Conservation (phyloP, 306 rosid species). For the Prunus mongolica region DNA sequence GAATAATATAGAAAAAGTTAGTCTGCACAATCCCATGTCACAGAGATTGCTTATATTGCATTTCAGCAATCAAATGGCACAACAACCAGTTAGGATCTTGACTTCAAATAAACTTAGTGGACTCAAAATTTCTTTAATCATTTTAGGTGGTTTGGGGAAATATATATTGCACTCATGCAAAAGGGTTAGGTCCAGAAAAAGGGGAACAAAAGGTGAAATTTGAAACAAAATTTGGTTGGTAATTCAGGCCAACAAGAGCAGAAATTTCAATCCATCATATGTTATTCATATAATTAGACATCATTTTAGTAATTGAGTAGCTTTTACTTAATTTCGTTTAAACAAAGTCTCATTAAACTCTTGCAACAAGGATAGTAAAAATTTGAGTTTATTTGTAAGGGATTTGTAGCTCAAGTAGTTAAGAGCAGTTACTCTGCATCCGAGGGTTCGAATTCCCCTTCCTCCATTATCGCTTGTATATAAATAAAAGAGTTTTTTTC, state of each 20-base stretch:
- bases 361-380: slow-evolving; percentile 16
- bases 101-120: background rate
- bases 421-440: too few species aligned
- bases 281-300: slow-evolving; percentile 16
- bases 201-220: background rate
- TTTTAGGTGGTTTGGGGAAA: background rate
- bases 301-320: slow-evolving; percentile 18
- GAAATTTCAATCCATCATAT: slow-evolving; percentile 25
- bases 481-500: background rate
- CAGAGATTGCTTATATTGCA: background rate
- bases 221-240: background rate
- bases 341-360: background rate
- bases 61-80: slow-evolving; percentile 12
- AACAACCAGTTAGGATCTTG: background rate
- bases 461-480: too few species aligned
- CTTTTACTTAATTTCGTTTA: slow-evolving; percentile 9
- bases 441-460: too few species aligned
- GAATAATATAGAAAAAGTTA: background rate
- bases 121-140: background rate
- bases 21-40: background rate
- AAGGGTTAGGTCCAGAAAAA: background rate
- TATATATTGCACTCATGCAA: background rate
- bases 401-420: too few species aligned
- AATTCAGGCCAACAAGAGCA: slow-evolving; percentile 17
- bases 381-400: background rate